Evolutionary conservation across 345 rosid species (phyloP).

Genomic region (Dipteronia sinensis): DNA sequence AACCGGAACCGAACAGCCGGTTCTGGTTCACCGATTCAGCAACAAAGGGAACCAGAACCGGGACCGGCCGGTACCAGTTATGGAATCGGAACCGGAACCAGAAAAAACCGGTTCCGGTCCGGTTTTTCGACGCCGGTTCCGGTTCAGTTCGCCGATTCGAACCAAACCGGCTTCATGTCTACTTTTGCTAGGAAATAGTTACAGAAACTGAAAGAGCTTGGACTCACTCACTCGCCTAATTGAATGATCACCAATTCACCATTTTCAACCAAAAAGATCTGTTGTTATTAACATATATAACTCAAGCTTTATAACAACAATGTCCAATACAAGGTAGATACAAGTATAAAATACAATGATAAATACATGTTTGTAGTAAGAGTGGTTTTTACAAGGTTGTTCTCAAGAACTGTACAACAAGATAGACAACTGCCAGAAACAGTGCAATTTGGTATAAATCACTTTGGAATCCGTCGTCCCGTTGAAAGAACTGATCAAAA

Average conservation of each 20-base stretch:
- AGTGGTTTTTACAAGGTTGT: slow-evolving; percentile 54
- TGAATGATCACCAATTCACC: too few relatives aligned
- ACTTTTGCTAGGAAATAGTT: not conserved
- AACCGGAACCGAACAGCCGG: too few relatives aligned
- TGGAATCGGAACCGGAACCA: too few relatives aligned
- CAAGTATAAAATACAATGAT: not conserved
- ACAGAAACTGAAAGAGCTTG: not conserved
- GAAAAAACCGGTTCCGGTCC: too few relatives aligned
- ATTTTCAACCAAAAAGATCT: not conserved
- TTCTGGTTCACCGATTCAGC: too few relatives aligned
- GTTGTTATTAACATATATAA: not conserved
- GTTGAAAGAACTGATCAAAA: slow-evolving; percentile 75
- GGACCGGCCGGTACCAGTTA: too few relatives aligned
- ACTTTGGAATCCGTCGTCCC: slow-evolving; percentile 72
- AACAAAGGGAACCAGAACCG: too few relatives aligned
- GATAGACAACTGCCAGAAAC: slow-evolving; percentile 71
- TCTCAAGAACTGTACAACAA: slow-evolving; percentile 84
- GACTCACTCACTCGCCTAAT: too few relatives aligned
- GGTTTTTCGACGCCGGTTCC: too few relatives aligned
- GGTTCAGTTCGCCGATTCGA: too few relatives aligned
- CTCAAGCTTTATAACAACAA: not conserved
- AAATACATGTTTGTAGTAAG: not conserved
- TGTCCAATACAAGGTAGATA: slow-evolving; percentile 6
- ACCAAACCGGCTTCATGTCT: too few relatives aligned
- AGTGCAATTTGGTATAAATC: slow-evolving; percentile 81